Base-by-base conservation (phyloP, 208 protist genomes). In the Wallacemonas sp. region DNA sequence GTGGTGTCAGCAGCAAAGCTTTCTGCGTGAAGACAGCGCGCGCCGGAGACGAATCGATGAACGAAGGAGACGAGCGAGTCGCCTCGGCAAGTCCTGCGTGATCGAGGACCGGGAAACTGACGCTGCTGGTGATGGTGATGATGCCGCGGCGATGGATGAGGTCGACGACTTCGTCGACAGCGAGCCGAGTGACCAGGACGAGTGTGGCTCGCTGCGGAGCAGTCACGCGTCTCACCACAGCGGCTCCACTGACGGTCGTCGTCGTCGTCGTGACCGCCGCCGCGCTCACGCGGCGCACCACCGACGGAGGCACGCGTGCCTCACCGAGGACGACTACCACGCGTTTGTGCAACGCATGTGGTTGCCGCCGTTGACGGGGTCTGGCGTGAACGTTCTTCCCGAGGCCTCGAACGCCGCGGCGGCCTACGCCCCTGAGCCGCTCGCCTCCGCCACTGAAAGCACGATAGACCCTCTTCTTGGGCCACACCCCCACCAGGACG, bases 1-100 rank as follows among this genome's bases (percentile, higher is more conserved):
- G 50, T 57, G 50, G 50, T 57, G 21, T 37, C 50, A 39, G 10
- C 50, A 57, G 10, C 50, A 57, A 19, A 57, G 10, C 15, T 32
- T 26, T 5, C 13, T 39, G 50, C 50, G 46, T 10, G 24, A 33
- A 4, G 46, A 33, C n/a, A 6, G 33, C 6, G 13, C 5, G 6
- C 10, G 15, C 17, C 41, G 41, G 41, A 24, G n/a, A n/a, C n/a
- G n/a, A n/a, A n/a, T n/a, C n/a, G n/a, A n/a, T n/a, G n/a, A n/a
- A n/a, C n/a, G n/a, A n/a, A n/a, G n/a, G n/a, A n/a, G n/a, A n/a
- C n/a, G n/a, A n/a, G n/a, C n/a, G n/a, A n/a, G n/a, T n/a, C n/a
- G n/a, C n/a, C n/a, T n/a, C n/a, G n/a, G n/a, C n/a, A n/a, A n/a
- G n/a, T n/a, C n/a, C n/a, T n/a, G n/a, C n/a, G n/a, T n/a, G n/a